phyloP scores from a whole-genome alignment of 768 basidiomycete genomes.

The Pleurotus eryngii region DNA sequence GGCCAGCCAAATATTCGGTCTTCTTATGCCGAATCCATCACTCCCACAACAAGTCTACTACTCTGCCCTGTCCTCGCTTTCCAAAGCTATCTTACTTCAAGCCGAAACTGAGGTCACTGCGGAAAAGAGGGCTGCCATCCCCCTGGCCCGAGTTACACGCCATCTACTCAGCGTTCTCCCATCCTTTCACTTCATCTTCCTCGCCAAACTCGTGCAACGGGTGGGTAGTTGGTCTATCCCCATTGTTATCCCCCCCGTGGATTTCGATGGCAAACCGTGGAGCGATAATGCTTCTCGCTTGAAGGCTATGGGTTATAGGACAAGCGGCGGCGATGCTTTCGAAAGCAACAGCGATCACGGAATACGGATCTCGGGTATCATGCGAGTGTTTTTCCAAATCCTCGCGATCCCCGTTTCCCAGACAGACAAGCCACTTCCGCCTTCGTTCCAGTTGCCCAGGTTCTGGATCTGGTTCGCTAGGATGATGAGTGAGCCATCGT shows the following conservation, averaged over 20 bases:
- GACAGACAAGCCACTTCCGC: constrained; percentile 36
- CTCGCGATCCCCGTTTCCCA: constrained; percentile 40
- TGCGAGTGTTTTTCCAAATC: constrained; percentile 85
- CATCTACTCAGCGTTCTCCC: constrained; percentile 59
- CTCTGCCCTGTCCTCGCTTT: constrained; percentile 81
- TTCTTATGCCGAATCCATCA: constrained; percentile 28
- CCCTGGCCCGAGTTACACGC: constrained; percentile 75
- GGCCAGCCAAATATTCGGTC: constrained; percentile 37
- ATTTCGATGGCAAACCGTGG: constrained; percentile 50
- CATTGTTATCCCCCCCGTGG: constrained; percentile 47
- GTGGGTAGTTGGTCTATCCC: constrained; percentile 89
- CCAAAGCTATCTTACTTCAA: constrained; percentile 86
- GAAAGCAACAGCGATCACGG: constrained; percentile 64
- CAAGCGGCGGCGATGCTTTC: constrained; percentile 30
- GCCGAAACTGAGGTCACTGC: constrained; percentile 92
- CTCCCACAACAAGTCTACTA: constrained; percentile 51
- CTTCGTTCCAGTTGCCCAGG: constrained; percentile 57
- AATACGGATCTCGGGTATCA: constrained; percentile 68
- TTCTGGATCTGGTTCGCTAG: constrained; percentile 75
- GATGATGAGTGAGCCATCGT: constrained; percentile 45
- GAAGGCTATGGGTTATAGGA: constrained; percentile 59
- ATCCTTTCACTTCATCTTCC: constrained; percentile 73
- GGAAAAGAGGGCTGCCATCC: constrained; percentile 79
- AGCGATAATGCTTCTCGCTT: constrained; percentile 29
- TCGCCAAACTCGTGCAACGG: constrained; percentile 80